Evolutionary conservation across 768 basidiomycete genomes (phyloP).

Genomic region (Cubamyces lactineus): DNA sequence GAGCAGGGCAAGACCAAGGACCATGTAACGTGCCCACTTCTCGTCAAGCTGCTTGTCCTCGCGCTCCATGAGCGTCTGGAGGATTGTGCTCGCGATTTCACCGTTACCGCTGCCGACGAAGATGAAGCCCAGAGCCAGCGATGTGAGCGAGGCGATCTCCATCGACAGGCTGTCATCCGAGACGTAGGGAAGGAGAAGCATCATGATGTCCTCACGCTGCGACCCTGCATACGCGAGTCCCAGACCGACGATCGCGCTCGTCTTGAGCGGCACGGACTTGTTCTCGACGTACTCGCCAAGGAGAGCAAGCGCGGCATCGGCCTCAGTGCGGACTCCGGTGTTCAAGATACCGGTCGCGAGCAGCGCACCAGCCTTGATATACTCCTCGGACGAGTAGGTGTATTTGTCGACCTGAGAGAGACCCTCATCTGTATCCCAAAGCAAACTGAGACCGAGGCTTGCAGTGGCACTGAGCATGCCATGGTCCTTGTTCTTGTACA

Average conservation of each 20-base stretch:
- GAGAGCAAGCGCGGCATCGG: conserved; percentile 89
- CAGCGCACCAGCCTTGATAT: conserved; percentile 97
- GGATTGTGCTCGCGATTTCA: conserved; percentile 85
- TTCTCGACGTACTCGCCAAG: conserved; percentile 90
- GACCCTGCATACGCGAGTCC: conserved; percentile 96
- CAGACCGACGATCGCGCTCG: conserved; percentile 88
- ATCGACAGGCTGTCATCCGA: conserved; percentile 82
- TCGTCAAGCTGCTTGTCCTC: conserved; percentile 78
- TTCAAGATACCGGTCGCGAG: conserved; percentile 94
- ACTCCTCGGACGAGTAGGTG: conserved; percentile 93
- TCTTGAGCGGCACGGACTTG: conserved; percentile 81
- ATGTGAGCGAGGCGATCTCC: conserved; percentile 86
- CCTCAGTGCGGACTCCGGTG: conserved; percentile 86
- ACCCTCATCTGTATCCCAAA: conserved; percentile 97
- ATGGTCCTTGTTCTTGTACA: conserved; percentile 99
- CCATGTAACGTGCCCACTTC: conserved; percentile 94
- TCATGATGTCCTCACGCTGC: conserved; percentile 81
- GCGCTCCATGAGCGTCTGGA: conserved; percentile 90
- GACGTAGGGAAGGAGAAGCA: conserved; percentile 77
- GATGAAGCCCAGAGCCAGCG: conserved; percentile 90
- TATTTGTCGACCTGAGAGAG: conserved; percentile 96
- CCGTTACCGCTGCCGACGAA: conserved; percentile 96
- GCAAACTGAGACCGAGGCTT: conserved; percentile 86
- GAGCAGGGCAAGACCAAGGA: conserved; percentile 83
- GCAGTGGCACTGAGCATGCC: conserved; percentile 98